Evolutionary conservation across 2,329 filamentous ascomycete genomes (phyloP), one percentile per base, ranked within the genome.

Genomic region (Triangularia verruculosa): DNA sequence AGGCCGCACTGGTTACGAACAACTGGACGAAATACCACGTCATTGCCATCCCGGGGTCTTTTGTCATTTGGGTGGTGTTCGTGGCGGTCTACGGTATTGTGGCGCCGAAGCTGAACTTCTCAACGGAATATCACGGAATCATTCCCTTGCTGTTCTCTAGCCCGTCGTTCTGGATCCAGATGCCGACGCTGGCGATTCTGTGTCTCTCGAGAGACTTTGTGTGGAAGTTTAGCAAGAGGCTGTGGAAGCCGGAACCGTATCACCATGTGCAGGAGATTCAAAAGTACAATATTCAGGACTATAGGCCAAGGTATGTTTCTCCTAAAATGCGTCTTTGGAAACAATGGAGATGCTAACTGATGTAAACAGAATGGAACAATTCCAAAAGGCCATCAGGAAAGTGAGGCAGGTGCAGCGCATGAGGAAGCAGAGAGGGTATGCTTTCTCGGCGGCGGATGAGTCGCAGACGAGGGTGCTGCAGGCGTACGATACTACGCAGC

Each of bases 271-370:
- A 99, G 78, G 95, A 99, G 80, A 99, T 99, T 71, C 95, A 99
- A 78, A 99, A 99, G 79, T 99, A 98, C 80, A 99, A 99, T 72
- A 97, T 99, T 65, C 95, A 99, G 79, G 95, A 99, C 79, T 99
- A 99, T 78, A 85, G 95, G 74, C 95, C 95, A 66, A 89, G 95
- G 91, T 93, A 85, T 70, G 84, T 81, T 58, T 30, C 61, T 65
- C 34, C 30, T 11, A 34, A 34, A n/a, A 20, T 4, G 39, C 15
- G 39, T 13, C 5, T 4, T 13, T 47, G 13, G 39, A 20, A n/a
- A n/a, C 9, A 9, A 20, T 53, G 12, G 20, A 30, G 47, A 13
- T 43, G 17, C 57, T 68, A 53, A 39, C 13, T n/a, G 27, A 69
- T 55, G 1, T 55, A 12, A 25, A 66, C 67, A 94, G 91, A 74